A percentile compares a stretch with the other conserved stretches of the same genome.
These are phyloP conservation scores for Boletus fagicola DNA, from an alignment of 768 basidiomycete species.

Conservation along the genomic window DNA sequence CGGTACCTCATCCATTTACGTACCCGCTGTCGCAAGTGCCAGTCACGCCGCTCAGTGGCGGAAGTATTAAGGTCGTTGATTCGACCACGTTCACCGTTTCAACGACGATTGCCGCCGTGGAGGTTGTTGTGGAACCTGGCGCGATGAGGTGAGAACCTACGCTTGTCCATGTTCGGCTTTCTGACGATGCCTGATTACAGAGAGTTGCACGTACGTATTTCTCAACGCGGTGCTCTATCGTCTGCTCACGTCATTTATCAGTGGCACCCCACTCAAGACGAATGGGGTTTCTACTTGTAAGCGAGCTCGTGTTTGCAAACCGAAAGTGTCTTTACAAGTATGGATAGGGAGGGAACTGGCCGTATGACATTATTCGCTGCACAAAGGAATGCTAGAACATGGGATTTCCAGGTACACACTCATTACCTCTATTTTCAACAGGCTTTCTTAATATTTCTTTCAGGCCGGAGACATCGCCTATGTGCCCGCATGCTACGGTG, in stretches of 20 bases:
- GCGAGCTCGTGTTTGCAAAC: constrained; percentile 1
- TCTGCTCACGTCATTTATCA: constrained; percentile 21
- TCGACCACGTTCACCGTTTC: constrained; percentile 50
- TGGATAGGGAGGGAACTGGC: constrained; percentile 46
- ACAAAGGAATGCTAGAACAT: constrained; percentile 52
- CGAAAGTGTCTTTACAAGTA: neutral
- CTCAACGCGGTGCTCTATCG: neutral
- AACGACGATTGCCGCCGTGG: constrained; percentile 51
- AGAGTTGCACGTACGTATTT: constrained; percentile 51
- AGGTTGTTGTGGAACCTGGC: constrained; percentile 53
- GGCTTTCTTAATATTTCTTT: neutral
- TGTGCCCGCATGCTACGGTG: constrained; percentile 15
- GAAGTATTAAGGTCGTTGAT: constrained; percentile 57
- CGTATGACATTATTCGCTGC: constrained; percentile 60
- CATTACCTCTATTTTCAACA: neutral
- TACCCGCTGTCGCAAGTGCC: constrained; percentile 50
- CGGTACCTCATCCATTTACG: constrained; percentile 46
- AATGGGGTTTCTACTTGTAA: constrained; percentile 62
- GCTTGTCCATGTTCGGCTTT: neutral
- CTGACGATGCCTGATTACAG: constrained; percentile 27
- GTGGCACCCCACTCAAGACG: constrained; percentile 73
- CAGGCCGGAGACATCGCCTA: constrained; percentile 26
- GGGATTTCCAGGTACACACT: constrained; percentile 49
- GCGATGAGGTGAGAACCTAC: constrained; percentile 48
- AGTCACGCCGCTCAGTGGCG: constrained; percentile 45